A percentile compares a stretch with the other conserved stretches of the same genome.
These are phyloP conservation scores for Entrophospora sp. DNA, from an alignment of 192 early-diverging fungal genomes.

Conservation along the genomic window DNA sequence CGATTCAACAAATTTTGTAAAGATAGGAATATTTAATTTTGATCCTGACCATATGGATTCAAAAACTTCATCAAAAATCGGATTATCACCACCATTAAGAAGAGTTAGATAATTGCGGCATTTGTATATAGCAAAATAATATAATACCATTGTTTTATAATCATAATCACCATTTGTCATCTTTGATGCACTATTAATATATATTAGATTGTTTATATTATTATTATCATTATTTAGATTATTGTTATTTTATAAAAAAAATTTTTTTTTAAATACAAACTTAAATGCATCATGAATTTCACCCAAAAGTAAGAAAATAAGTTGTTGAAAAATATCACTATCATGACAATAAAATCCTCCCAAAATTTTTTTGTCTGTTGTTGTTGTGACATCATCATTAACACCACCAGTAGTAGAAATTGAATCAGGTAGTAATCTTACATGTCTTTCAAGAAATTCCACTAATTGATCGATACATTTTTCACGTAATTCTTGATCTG, in stretches of 20 bases:
- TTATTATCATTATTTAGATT: too few species aligned
- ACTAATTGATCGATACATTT: neutral
- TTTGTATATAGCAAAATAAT: slow-evolving; percentile 17
- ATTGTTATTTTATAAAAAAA: too few species aligned
- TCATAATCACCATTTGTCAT: slow-evolving; percentile 9
- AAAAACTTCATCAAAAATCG: neutral
- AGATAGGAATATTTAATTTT: neutral
- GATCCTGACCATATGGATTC: slow-evolving; percentile 2
- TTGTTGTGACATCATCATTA: too few species aligned
- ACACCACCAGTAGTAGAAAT: too few species aligned
- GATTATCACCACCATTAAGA: neutral
- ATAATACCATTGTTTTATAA: slow-evolving; percentile 3
- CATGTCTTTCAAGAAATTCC: slow-evolving; percentile 15
- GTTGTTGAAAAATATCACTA: slow-evolving; percentile 10
- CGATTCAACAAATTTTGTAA: slow-evolving; percentile 10
- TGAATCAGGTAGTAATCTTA: neutral
- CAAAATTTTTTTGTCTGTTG: neutral
- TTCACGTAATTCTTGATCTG: slow-evolving; percentile 1
- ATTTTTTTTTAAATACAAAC: slow-evolving; percentile 5
- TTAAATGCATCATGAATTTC: slow-evolving; percentile 20
- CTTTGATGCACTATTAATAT: neutral
- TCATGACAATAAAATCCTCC: slow-evolving; percentile 10
- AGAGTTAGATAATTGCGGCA: neutral
- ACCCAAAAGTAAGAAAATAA: slow-evolving; percentile 13
- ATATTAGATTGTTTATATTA: too few species aligned